These are phyloP conservation scores for Rhizoclosmatium sp. DNA, from an alignment of 192 early-diverging fungal genomes.

Conservation along the genomic window DNA sequence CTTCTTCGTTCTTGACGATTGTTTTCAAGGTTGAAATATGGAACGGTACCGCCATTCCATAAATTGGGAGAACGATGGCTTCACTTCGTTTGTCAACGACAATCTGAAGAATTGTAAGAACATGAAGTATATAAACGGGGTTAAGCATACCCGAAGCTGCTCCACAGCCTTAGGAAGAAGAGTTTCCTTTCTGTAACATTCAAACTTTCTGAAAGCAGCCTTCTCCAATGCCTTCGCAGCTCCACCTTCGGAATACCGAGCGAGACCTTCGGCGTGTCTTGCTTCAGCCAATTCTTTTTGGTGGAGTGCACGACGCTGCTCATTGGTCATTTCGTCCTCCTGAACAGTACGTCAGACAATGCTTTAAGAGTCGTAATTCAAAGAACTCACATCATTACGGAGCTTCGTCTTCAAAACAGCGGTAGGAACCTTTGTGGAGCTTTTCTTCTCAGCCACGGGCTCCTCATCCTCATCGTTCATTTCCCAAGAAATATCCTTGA, in stretches of 20 bases:
- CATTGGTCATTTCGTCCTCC: slow-evolving; percentile 77
- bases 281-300: slow-evolving; percentile 85
- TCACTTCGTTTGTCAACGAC: slow-evolving; percentile 87
- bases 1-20: slow-evolving; percentile 92
- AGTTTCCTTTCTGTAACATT: slow-evolving; percentile 93
- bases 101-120: slow-evolving; percentile 65
- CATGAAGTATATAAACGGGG: slow-evolving; percentile 2
- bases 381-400: slow-evolving; percentile 33
- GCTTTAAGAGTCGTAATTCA: neutral
- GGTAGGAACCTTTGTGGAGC: slow-evolving; percentile 31
- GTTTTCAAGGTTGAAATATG: slow-evolving; percentile 97
- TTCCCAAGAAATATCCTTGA: slow-evolving; percentile 59
- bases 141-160: slow-evolving; percentile 64
- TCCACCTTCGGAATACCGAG: slow-evolving; percentile 72
- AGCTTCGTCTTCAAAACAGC: slow-evolving; percentile 46
- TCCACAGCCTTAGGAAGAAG: slow-evolving; percentile 82
- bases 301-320: slow-evolving; percentile 81
- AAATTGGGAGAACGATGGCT: slow-evolving; percentile 91
- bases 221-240: slow-evolving; percentile 71
- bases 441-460: slow-evolving; percentile 33
- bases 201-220: slow-evolving; percentile 85
- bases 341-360: slow-evolving; percentile 28
- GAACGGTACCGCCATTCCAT: slow-evolving; percentile 96
- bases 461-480: slow-evolving; percentile 54
- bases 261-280: slow-evolving; percentile 81